Evolutionary conservation across 352 stramenopile genomes (phyloP).

Genomic region (Peronospora tabacina): DNA sequence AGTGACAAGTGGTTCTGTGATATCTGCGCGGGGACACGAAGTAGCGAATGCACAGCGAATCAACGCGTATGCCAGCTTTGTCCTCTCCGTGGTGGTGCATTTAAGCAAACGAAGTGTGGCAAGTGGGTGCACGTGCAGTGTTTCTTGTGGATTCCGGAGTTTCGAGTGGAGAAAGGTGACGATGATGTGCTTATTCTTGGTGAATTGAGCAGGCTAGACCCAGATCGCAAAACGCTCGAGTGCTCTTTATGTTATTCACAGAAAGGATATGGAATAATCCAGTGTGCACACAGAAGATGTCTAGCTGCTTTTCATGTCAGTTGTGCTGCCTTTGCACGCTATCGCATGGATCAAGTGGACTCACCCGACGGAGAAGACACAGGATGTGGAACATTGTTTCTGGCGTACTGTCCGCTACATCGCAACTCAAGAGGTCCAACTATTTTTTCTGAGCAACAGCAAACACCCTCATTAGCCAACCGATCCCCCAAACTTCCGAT

Average conservation of each 20-base stretch:
- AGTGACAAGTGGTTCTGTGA: conserved; percentile 84
- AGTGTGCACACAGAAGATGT: conserved; percentile 70
- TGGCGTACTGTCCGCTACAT: conserved; percentile 63
- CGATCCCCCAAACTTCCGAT: conserved; percentile 4
- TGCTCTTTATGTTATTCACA: conserved; percentile 68
- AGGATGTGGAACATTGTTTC: conserved; percentile 44
- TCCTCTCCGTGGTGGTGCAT: conserved; percentile 47
- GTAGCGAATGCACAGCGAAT: neutral
- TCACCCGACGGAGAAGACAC: conserved; percentile 28
- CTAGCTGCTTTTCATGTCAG: conserved; percentile 75
- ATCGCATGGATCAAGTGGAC: conserved; percentile 52
- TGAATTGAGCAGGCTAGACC: conserved; percentile 39
- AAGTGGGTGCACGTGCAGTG: conserved; percentile 81
- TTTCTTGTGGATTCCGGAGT: conserved; percentile 81
- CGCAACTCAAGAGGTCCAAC: conserved; percentile 27
- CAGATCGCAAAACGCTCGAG: conserved; percentile 50
- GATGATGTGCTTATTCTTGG: conserved; percentile 39
- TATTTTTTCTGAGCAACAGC: conserved; percentile 6
- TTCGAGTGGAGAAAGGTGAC: conserved; percentile 37
- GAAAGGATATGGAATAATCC: conserved; percentile 53
- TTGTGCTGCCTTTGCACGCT: conserved; percentile 53
- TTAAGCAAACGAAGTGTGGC: conserved; percentile 55
- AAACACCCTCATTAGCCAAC: conserved; percentile 2
- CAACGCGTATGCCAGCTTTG: conserved; percentile 48
- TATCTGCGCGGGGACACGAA: conserved; percentile 23